Base-by-base conservation (phyloP, 768 basidiomycete species). In the Fistulinella prunicolor region DNA sequence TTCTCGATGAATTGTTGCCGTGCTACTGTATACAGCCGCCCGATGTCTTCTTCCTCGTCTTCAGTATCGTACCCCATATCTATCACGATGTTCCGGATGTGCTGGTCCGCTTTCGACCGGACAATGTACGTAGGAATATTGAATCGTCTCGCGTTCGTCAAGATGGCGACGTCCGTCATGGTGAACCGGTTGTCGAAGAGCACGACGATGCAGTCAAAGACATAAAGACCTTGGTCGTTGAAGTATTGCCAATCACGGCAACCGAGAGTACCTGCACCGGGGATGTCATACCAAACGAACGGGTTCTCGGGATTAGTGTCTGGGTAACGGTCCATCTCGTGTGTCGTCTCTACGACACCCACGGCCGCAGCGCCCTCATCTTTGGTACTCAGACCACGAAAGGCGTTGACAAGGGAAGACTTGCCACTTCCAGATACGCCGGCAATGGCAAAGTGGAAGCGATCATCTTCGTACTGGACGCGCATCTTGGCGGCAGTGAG, bases 361-460 rank as follows among this genome's bases (percentile, higher is more conserved):
- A 55, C 56, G 14, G 60, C 56, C 1, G 56, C 60, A 20, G 51
- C 47, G 38, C 53, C 50, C 0, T 45, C 19, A 1, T 61, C 56
- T 24, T 40, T 38, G 42, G 53, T 62, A 9, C 49, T 52, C 30
- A 70, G 28, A 9, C 70, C 68, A 5, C 70, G 67, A 38, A 70
- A 60, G 3, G 70, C 61, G 47, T 71, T 70, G 17, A 71, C 60
- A 7, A 71, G 56, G 9, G 70, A 70, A 1, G 70, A 71, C 46
- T 71, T 71, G 32, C 70, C 69, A n/a, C 65, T 62, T 6, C 68
- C 69, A 2, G 67, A 57, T 28, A 62, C 30, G 1, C 70, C 70
- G 9, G 66, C 67, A 41, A 71, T 37, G 2, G 65, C 70, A 41
- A 71, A 62, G 32, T 72, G 69, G 34, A 67, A 67, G 9, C 49